Base-by-base conservation (phyloP, 108 stramenopile genomes). In the Schizochytrium sp. region DNA sequence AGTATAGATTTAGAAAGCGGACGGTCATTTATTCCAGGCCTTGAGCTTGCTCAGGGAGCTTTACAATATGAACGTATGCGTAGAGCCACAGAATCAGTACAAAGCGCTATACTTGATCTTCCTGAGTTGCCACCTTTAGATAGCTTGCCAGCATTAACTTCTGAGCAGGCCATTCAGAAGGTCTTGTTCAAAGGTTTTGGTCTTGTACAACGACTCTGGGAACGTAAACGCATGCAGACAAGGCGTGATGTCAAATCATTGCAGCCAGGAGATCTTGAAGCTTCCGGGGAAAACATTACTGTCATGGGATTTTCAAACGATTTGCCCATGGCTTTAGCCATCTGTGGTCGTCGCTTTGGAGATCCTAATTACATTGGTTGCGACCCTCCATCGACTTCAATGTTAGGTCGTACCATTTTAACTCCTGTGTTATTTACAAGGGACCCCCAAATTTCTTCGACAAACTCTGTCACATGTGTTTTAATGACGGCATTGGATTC, bases 391-490 rank as follows among this genome's bases (percentile, higher is more conserved):
- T 83, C 76, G 28, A 55, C 53, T n/a, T 49, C 76, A 17, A 47
- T 83, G 17, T 40, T 55, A 10, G 76, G 76, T 10, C 76, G 76
- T n/a, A 83, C 28, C 38, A 53, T 47, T 5, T n/a, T 42, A n/a
- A 55, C 53, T 17, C 50, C 53, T 10, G 76, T 49, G 0, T 53
- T 83, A 13, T 83, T 83, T 3, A 13, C 53, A 53, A 17, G 76
- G 47, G 76, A 83, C 76, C 76, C 76, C 5, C 50, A 7, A 5
- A 49, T 83, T 42, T 83, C 76, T 5, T 83, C 76, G 17, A 55
- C 76, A 10, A 83, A 83, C 53, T 83, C 76, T 17, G 76, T 83
- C 8, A 49, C 53, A n/a, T 83, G 76, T 40, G 53, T 55, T 56
- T 5, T 83, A 7, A 10, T 83, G 15, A 55, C 53, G 0, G 76